Base-by-base conservation (phyloP, 1,284 basidiomycete species). In the Austroboletus olivaceoglutinosus region DNA sequence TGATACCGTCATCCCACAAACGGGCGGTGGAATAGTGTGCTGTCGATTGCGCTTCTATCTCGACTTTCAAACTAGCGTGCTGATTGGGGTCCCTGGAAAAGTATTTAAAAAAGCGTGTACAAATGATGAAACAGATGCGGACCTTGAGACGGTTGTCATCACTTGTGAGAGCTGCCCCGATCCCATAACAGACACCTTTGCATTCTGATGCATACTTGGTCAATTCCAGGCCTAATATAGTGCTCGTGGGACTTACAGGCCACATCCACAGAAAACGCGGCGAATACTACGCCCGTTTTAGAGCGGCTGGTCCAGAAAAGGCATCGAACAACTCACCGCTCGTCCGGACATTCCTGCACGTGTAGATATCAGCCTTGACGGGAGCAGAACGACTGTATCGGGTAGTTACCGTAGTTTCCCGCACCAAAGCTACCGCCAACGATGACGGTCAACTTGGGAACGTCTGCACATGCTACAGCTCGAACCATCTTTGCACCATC, bases 401-500 rank as follows among this genome's bases (percentile, higher is more conserved):
- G 37, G 40, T 48, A 55, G 45, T 22, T 50, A 85, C 91, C 93
- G 62, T 97, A 98, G 71, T 96, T 97, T 11, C 94, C 94, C 15
- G 94, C 94, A 43, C 93, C 93, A 67, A 93, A 97, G 65, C 89
- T 93, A 45, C 94, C 94, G 34, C 95, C 95, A n/a, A 97, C 88
- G 45, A 97, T 78, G 37, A 98, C 89, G 0, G 94, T 97, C 55
- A 96, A 78, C 72, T 98, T 98, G 23, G 95, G 93, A 13, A 97
- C 93, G 59, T 95, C 86, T 41, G 93, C 90, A 65, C 91, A 93
- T 1, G 95, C 94, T 11, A 98, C 95, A 1, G 94, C 94, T 49
- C 94, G 84, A 52, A 98, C 94, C 92, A 98, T 96, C 79, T 98
- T 98, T 16, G 94, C 94, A 27, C 94, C 94, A 65, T 98, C 93